phyloP scores from a whole-genome alignment of 306 rosid genomes.

The Clitoria ternatea region DNA sequence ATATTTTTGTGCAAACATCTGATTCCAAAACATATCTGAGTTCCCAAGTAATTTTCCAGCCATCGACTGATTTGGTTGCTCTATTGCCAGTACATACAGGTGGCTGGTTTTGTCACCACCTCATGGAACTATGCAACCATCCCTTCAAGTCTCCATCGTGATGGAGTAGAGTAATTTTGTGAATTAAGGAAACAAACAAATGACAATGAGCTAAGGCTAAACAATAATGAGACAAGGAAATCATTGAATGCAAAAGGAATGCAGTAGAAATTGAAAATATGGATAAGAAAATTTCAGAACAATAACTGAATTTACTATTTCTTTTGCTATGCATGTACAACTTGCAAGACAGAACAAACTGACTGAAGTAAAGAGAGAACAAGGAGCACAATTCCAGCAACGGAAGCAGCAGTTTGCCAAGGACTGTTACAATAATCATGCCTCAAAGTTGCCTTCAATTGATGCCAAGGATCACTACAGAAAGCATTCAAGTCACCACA shows the following conservation, averaged over 20 bases:
- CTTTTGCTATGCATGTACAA: background rate
- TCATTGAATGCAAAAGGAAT: background rate
- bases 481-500: conserved; percentile 16
- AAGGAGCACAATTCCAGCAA: conserved; percentile 27
- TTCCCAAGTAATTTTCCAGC: no score
- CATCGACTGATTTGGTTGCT: no score
- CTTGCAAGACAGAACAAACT: conserved; percentile 34
- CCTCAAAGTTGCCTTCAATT: conserved; percentile 23
- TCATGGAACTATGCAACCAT: no score
- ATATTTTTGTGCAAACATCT: no score
- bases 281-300: background rate
- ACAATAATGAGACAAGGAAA: background rate
- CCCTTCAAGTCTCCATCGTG: no score
- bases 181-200: no score
- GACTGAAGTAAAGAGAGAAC: conserved; percentile 27
- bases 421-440: conserved; percentile 33
- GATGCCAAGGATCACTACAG: conserved; percentile 10
- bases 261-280: background rate
- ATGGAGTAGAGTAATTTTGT: no score
- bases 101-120: no score
- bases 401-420: conserved; percentile 29
- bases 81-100: no score
- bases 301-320: background rate
- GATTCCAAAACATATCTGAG: no score
- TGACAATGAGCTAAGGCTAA: no score